Conservation (phyloP, 2,329 filamentous ascomycete species). For the Colletotrichum sp. region DNA sequence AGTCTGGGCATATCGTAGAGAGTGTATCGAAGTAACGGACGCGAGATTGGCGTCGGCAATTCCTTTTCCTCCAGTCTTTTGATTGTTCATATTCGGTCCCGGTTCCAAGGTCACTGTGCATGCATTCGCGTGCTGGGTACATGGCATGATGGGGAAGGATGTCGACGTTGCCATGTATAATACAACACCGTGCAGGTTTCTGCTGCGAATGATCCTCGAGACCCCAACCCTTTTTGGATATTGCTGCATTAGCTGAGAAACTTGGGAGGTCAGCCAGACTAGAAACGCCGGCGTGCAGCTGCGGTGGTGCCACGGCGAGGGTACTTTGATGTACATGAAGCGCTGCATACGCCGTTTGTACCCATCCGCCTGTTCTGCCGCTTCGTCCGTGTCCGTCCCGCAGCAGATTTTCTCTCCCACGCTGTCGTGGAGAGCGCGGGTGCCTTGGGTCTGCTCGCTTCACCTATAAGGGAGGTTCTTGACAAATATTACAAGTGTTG, state of each 20-base stretch:
- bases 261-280: slow-evolving; percentile 10
- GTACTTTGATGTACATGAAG: slow-evolving; percentile 7
- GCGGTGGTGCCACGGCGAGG: background rate
- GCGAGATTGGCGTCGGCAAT: background rate
- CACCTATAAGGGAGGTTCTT: background rate
- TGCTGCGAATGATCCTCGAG: slow-evolving; percentile 1
- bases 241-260: slow-evolving; percentile 14
- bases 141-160: background rate
- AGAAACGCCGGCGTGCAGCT: slow-evolving; percentile 3
- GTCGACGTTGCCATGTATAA: background rate
- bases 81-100: background rate
- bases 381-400: background rate
- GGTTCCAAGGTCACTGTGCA: background rate
- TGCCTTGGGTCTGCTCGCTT: background rate
- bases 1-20: background rate
- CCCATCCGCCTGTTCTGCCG: background rate
- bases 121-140: background rate
- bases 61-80: background rate
- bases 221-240: slow-evolving; percentile 2
- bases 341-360: background rate
- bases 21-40: background rate
- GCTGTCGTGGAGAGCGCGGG: background rate
- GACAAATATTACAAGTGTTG: background rate
- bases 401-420: background rate
- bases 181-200: background rate